phyloP scores from a whole-genome alignment of 768 basidiomycete genomes.

The Lactarius pseudohatsudake region DNA sequence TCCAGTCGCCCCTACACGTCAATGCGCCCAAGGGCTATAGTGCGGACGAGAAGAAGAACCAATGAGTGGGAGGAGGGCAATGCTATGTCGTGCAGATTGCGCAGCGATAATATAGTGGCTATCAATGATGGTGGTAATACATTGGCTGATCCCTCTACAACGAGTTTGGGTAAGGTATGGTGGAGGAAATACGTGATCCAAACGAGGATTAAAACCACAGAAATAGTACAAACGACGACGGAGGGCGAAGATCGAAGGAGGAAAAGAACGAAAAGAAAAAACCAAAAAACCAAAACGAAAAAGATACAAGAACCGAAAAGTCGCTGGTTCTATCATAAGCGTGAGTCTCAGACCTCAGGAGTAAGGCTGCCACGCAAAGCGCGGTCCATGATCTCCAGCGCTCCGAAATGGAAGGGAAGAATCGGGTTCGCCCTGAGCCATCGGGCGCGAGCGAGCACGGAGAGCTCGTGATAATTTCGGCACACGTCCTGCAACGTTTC shows the following conservation, averaged over 20 bases:
- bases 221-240: conserved; percentile 1
- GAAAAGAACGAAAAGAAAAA: background rate
- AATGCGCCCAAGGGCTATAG: conserved; percentile 66
- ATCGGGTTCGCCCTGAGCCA: conserved; percentile 49
- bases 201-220: conserved; percentile 14
- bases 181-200: conserved; percentile 21
- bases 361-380: conserved; percentile 38
- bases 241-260: background rate
- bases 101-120: conserved; percentile 25
- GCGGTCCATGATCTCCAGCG: conserved; percentile 60
- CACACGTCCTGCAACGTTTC: conserved; percentile 54
- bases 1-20: conserved; percentile 65
- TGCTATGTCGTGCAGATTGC: conserved; percentile 11
- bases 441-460: conserved; percentile 54
- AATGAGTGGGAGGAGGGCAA: conserved; percentile 41
- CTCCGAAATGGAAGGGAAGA: conserved; percentile 74
- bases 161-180: conserved; percentile 23
- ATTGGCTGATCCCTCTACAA: conserved; percentile 23
- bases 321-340: background rate
- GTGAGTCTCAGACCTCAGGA: conserved; percentile 28
- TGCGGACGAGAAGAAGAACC: conserved; percentile 73
- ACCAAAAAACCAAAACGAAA: background rate
- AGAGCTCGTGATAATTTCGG: conserved; percentile 66
- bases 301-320: conserved; percentile 12
- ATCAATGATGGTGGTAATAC: conserved; percentile 27